phyloP scores from a whole-genome alignment of 169 alveolate genomes.

The Cryptosporidium bovis region DNA sequence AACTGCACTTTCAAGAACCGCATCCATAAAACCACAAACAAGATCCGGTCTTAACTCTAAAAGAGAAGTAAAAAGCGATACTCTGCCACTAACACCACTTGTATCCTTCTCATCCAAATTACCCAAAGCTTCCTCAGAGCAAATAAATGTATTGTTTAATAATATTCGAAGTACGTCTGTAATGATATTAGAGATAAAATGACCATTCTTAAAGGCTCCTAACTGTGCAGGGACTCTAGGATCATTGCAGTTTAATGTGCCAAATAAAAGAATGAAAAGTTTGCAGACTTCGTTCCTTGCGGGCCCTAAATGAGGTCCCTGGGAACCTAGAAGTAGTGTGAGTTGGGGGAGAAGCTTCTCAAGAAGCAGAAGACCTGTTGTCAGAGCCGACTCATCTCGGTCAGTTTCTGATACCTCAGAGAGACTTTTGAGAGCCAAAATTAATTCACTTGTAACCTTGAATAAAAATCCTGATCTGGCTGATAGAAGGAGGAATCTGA shows the following conservation, averaged over 20 bases:
- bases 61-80: conserved; percentile 25
- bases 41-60: conserved; percentile 43
- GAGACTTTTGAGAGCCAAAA: conserved; percentile 15
- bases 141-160: neutral
- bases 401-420: conserved; percentile 1
- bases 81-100: conserved; percentile 10
- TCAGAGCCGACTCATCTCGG: neutral
- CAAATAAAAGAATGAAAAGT: conserved; percentile 5
- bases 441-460: conserved; percentile 20
- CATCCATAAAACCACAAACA: conserved; percentile 57
- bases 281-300: conserved; percentile 32
- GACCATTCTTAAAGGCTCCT: neutral
- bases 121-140: conserved; percentile 10
- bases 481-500: conserved; percentile 33
- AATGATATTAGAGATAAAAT: conserved; percentile 9
- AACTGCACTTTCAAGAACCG: conserved; percentile 12
- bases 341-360: conserved; percentile 38
- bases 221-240: conserved; percentile 7
- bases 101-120: conserved; percentile 2
- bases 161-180: conserved; percentile 12
- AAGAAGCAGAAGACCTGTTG: conserved; percentile 20
- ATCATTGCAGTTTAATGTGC: conserved; percentile 3
- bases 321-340: conserved; percentile 3
- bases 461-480: conserved; percentile 17
- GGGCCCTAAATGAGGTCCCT: conserved; percentile 1